Evolutionary conservation across 2,329 filamentous ascomycete genomes (phyloP).

Genomic region (Alternaria sp.): DNA sequence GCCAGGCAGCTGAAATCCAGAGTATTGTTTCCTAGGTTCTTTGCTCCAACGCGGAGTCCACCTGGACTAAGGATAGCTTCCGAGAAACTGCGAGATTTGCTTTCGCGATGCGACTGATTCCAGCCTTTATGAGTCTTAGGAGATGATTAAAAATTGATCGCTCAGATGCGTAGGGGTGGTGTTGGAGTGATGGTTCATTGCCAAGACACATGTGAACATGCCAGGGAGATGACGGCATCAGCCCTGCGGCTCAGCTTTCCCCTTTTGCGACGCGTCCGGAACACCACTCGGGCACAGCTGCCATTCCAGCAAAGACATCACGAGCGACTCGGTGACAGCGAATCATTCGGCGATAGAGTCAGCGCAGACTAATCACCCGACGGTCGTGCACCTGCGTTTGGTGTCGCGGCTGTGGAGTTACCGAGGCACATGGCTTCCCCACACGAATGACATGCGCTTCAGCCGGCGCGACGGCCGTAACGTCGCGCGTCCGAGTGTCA

Average conservation of each 20-base stretch:
- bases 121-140: background rate
- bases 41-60: background rate
- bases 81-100: background rate
- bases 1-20: background rate
- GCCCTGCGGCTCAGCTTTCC: background rate
- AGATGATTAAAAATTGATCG: background rate
- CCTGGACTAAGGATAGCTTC: background rate
- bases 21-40: background rate
- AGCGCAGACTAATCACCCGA: slow-evolving; percentile 11
- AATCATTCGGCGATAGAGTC: slow-evolving; percentile 15
- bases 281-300: background rate
- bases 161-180: background rate
- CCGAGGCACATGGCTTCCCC: slow-evolving; percentile 39
- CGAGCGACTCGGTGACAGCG: slow-evolving; percentile 9
- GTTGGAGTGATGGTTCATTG: background rate
- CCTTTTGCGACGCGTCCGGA: background rate
- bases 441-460: slow-evolving; percentile 24
- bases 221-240: background rate
- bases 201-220: slow-evolving; percentile 11
- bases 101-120: background rate
- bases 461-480: slow-evolving; percentile 17
- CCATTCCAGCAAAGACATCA: background rate
- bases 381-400: slow-evolving; percentile 14
- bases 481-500: slow-evolving; percentile 11
- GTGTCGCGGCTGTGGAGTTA: slow-evolving; percentile 22